Percentiles rank a stretch among this genome's conserved stretches.
phyloP scores from a whole-genome alignment of 306 rosid species.

The Gastrolobium villosum region DNA sequence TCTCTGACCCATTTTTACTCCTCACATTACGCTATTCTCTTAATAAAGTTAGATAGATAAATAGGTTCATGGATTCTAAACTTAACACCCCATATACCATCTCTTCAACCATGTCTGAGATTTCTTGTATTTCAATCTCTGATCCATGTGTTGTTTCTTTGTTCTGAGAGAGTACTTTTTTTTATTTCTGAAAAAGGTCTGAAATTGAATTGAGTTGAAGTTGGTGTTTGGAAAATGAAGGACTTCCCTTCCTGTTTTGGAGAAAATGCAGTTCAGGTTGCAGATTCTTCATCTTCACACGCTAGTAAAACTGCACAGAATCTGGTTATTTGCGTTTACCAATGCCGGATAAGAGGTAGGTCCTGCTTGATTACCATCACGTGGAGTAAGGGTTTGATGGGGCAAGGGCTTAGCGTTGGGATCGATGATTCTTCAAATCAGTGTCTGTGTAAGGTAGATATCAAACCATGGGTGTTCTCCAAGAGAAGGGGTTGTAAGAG shows the following conservation, averaged over 20 bases:
- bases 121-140: conserved; percentile 31
- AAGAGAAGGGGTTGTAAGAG: conserved; percentile 90
- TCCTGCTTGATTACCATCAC: conserved; percentile 82
- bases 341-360: conserved; percentile 78
- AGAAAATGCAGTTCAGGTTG: conserved; percentile 94
- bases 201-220: conserved; percentile 49
- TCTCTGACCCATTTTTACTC: conserved; percentile 56
- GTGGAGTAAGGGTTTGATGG: conserved; percentile 93
- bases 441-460: conserved; percentile 93
- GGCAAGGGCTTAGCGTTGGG: conserved; percentile 91
- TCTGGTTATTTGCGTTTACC: conserved; percentile 84
- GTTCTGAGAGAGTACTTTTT: conserved; percentile 14
- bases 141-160: too few relatives aligned
- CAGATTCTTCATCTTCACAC: conserved; percentile 95
- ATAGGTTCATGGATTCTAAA: conserved; percentile 47
- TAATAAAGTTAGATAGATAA: conserved; percentile 21
- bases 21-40: conserved; percentile 56
- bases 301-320: conserved; percentile 78
- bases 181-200: background rate
- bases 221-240: conserved; percentile 64
- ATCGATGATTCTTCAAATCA: conserved; percentile 89
- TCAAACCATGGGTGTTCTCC: conserved; percentile 96
- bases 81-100: conserved; percentile 27
- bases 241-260: conserved; percentile 98
- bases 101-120: conserved; percentile 51